Evolutionary conservation across 345 rosid genomes (phyloP).

Genomic region (Carallia brachiata): DNA sequence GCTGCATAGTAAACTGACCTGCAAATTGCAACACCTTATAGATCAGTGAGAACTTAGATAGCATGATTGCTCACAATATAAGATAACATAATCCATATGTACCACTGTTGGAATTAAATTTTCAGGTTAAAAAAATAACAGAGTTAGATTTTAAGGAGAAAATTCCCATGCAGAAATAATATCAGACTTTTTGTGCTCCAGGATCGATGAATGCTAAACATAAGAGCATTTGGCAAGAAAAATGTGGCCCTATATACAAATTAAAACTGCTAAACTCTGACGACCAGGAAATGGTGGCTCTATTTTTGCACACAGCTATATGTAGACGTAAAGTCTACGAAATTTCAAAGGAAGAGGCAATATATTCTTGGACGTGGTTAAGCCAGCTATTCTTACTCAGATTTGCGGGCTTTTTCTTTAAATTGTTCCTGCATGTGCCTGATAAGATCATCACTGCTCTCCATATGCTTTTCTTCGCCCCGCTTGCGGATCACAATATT

Average conservation of each 20-base stretch:
- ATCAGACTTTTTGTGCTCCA: background rate
- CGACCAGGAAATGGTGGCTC: no score
- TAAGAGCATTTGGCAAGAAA: background rate
- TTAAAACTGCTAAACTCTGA: background rate
- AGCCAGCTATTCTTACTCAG: constrained; percentile 71
- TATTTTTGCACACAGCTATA: no score
- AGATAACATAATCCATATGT: background rate
- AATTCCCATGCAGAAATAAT: background rate
- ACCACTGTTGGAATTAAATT: background rate
- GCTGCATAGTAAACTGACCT: constrained; percentile 99
- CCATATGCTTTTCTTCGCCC: constrained; percentile 72
- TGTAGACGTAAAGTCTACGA: background rate
- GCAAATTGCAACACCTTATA: constrained; percentile 39
- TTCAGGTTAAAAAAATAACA: background rate
- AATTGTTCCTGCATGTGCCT: constrained; percentile 98
- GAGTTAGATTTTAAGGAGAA: background rate
- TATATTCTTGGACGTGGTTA: constrained; percentile 1
- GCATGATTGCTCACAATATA: background rate
- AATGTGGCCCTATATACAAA: background rate
- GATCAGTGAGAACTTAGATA: constrained; percentile 23
- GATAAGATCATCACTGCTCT: constrained; percentile 93
- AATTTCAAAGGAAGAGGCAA: constrained; percentile 6
- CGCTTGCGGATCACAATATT: constrained; percentile 96
- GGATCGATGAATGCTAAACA: background rate
- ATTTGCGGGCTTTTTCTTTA: constrained; percentile 95